Base-by-base conservation (phyloP, 345 rosid species). In the Cardamine resedifolia region DNA sequence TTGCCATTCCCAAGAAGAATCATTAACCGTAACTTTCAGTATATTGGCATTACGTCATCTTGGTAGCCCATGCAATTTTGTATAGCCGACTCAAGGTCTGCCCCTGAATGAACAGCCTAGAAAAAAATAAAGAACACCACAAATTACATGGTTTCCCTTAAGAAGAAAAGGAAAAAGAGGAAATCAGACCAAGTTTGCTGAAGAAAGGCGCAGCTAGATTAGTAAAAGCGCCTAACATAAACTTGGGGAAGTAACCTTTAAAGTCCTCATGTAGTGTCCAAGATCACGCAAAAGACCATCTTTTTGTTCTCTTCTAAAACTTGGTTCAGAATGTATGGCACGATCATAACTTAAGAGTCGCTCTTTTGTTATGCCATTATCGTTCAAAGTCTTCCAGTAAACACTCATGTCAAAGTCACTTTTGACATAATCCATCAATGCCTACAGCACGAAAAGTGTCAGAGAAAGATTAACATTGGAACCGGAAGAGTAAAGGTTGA, bases 21-120 rank as follows among this genome's bases (percentile, higher is more conserved):
- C 39, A 48, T 53, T 3, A 77, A 68, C 48, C 56, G 55, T 66
- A 47, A 79, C 55, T 71, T 72, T 63, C 50, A 53, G 70, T 71
- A 50, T 19, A 81, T 33, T 69, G 64, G 68, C 26, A 62, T 56
- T 84, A 95, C 99, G 88, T 88, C 87, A 41, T 86, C 79, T 68
- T 19, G 86, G 83, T 95, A 95, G 73, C 99, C 99, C 98, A 95
- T 79, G 79, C 99, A 95, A 82, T 88, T 91, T 68, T 90, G 71
- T 77, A 91, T 81, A 64, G 99, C 92, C 61, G 99, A 95, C 79
- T 91, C 99, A 19, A 95, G 97, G 82, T 95, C 99, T 55, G 98
- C 99, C 76, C 99, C 99, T 18, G 98, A 95, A 85, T 95, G 99
- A 77, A 95, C 99, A 28, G 99, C 99, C 99, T 95, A 73, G 51